These are phyloP conservation scores for Tetrapisispora nanseiensis DNA, from an alignment of 805 yeast genomes.

Conservation along the genomic window DNA sequence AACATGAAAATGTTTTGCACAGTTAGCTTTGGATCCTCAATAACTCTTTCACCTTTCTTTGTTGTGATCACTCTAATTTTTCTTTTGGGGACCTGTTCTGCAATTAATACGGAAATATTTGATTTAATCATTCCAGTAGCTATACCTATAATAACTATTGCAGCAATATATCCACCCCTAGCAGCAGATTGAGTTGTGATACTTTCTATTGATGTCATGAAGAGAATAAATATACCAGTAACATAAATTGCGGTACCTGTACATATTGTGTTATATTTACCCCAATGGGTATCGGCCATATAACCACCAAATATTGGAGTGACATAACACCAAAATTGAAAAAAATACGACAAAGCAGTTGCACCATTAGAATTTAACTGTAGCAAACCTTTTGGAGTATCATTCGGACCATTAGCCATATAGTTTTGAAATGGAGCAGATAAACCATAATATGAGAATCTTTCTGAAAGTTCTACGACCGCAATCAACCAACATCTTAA, in stretches of 20 bases:
- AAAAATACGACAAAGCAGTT: conserved; percentile 63
- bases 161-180: conserved; percentile 46
- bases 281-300: conserved; percentile 64
- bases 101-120: conserved; percentile 58
- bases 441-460: conserved; percentile 73
- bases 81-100: conserved; percentile 59
- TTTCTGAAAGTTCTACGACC: conserved; percentile 67
- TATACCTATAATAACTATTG: conserved; percentile 46
- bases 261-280: conserved; percentile 60
- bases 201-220: conserved; percentile 58
- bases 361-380: conserved; percentile 53
- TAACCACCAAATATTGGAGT: conserved; percentile 73
- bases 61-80: conserved; percentile 49
- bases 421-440: conserved; percentile 71
- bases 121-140: conserved; percentile 80
- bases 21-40: conserved; percentile 59
- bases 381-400: conserved; percentile 43
- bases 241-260: conserved; percentile 51
- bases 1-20: conserved; percentile 66
- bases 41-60: conserved; percentile 56
- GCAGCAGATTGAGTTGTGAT: conserved; percentile 44
- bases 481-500: conserved; percentile 43
- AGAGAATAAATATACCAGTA: conserved; percentile 51
- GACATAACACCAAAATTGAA: conserved; percentile 75
- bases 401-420: conserved; percentile 47